A percentile compares a stretch with the other conserved stretches of the same genome.
phyloP scores from a whole-genome alignment of 768 basidiomycete species.

The Russula dissimulans region DNA sequence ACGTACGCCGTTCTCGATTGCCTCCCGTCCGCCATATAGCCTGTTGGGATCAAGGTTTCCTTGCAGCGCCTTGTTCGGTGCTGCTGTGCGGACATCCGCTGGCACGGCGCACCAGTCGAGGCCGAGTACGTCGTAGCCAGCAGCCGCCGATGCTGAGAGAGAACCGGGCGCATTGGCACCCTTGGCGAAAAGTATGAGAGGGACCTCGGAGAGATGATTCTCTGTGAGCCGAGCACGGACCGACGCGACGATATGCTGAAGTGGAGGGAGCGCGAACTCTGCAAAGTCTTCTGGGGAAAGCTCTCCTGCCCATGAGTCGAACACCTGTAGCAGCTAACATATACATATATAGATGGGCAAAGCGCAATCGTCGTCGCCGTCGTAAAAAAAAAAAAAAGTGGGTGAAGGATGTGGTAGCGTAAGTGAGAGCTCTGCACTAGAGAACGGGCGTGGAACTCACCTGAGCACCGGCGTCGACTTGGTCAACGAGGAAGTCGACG shows the following conservation, averaged over 20 bases:
- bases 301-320: constrained; percentile 95
- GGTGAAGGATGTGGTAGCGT: not conserved
- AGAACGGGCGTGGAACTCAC: constrained; percentile 34
- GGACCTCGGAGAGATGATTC: constrained; percentile 47
- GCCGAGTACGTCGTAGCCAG: constrained; percentile 82
- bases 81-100: constrained; percentile 51
- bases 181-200: constrained; percentile 92
- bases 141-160: constrained; percentile 42
- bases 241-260: constrained; percentile 58
- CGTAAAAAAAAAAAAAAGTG: not conserved
- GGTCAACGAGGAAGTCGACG: constrained; percentile 83
- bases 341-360: not conserved
- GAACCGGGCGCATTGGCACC: constrained; percentile 72
- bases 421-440: not conserved
- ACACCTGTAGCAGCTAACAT: constrained; percentile 82
- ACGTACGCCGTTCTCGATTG: constrained; percentile 81
- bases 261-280: constrained; percentile 73
- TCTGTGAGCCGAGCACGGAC: constrained; percentile 52
- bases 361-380: not conserved
- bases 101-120: constrained; percentile 90
- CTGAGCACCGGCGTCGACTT: constrained; percentile 94
- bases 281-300: constrained; percentile 82
- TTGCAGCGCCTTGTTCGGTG: constrained; percentile 65
- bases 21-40: constrained; percentile 76
- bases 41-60: constrained; percentile 90